Conservation (phyloP, 257 asterid species). For the Przewalskia tangutica region DNA sequence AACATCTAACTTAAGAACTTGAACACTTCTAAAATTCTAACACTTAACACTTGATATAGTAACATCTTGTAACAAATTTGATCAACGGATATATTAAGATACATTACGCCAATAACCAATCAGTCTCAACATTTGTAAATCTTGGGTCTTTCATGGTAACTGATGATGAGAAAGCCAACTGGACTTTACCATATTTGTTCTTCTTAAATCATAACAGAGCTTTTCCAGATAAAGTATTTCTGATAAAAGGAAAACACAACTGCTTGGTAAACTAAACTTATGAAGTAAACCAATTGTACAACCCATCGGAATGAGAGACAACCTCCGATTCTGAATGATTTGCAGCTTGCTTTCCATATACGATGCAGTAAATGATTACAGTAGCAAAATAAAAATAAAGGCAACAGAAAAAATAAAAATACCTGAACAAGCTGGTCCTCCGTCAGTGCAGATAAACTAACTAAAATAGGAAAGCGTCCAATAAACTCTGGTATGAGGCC, state of each 20-base stretch:
- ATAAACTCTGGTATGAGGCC: conserved; percentile 92
- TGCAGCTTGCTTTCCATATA: not conserved
- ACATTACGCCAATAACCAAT: not conserved
- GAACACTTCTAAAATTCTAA: not conserved
- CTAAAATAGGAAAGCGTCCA: conserved; percentile 95
- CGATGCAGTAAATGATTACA: not conserved
- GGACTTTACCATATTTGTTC: not conserved
- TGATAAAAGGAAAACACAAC: not conserved
- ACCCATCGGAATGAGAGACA: not conserved
- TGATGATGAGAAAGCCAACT: not conserved
- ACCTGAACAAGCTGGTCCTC: conserved; percentile 94
- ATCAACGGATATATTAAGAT: not conserved
- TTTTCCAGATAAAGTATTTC: not conserved
- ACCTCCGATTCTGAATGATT: not conserved
- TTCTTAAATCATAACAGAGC: not conserved
- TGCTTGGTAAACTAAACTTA: not conserved
- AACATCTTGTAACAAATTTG: not conserved
- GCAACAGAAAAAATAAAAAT: conserved; percentile 9
- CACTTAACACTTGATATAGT: not conserved
- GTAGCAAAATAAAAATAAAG: not conserved
- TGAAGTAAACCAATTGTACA: not conserved
- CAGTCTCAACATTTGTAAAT: not conserved
- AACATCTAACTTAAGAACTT: not conserved
- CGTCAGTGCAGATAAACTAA: conserved; percentile 72
- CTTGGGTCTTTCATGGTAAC: not conserved